Base-by-base conservation (phyloP, 305 asterid species). In the Plantago coronopus region DNA sequence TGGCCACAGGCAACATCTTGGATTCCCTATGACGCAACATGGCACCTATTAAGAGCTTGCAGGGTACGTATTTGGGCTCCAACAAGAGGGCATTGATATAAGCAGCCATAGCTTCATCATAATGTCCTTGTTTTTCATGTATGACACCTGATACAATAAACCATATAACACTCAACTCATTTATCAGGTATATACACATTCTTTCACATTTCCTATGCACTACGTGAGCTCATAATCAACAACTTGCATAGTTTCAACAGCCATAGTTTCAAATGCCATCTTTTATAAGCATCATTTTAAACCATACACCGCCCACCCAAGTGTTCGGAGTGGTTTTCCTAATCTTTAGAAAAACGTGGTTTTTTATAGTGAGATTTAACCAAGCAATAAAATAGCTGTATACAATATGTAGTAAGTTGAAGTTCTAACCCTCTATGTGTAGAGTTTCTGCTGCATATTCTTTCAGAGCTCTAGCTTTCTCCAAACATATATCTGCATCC, bases 401-500 rank as follows among this genome's bases (percentile, higher is more conserved):
- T 16, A 45, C 48, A n/a, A 7, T 46, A 57, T 4, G 18, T 65
- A 40, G 5, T 59, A 18, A 54, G 18, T 57, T 69, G 25, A 71
- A 45, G 58, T 60, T 34, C 78, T 78, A 75, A 83, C 99, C 99
- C 80, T 93, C 96, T 18, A 84, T 74, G 61, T 81, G 91, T 70
- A 85, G 76, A 22, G 80, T 86, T 78, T 83, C 97, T 45, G 96
- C 85, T 27, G 97, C 87, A 78, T 75, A 85, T 70, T 76, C 86
- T 46, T 75, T 79, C 63, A 93, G 76, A 58, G 74, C 74, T 72
- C 88, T 84, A 72, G 99, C 96, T 85, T 87, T 89, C 55, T 38
- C 77, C 79, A 93, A 81, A 78, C 99, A 93, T 69, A 83, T 71
- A 81, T 93, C 97, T 17, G 95, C 91, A 75, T 93, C 99, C 71